Evolutionary conservation across 129 eudicot species (phyloP).

Genomic region (Flaveria robusta): DNA sequence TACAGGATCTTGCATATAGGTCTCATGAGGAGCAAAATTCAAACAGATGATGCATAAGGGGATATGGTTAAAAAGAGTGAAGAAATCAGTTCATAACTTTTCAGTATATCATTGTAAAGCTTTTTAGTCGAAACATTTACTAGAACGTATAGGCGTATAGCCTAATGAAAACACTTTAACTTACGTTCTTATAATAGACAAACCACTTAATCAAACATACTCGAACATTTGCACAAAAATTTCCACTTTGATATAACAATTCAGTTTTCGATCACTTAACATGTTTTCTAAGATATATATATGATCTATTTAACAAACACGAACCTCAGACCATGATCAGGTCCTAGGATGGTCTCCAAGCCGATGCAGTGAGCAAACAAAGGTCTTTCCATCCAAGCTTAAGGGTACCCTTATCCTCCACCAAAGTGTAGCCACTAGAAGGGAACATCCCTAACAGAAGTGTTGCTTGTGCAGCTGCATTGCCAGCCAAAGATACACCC

Average conservation of each 20-base stretch:
- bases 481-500: constrained; percentile 82
- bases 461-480: constrained; percentile 95
- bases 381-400: constrained; percentile 99
- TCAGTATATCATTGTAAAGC: too few species aligned
- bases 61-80: too few species aligned
- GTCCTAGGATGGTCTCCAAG: constrained; percentile 67
- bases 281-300: not conserved
- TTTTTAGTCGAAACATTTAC: too few species aligned
- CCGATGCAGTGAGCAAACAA: constrained; percentile 93
- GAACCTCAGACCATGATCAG: not conserved
- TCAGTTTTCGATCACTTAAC: not conserved
- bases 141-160: too few species aligned
- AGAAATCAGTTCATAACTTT: too few species aligned
- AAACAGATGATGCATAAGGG: too few species aligned
- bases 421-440: constrained; percentile 85
- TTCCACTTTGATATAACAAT: not conserved
- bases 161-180: too few species aligned
- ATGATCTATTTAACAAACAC: not conserved
- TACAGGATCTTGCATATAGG: too few species aligned
- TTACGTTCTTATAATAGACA: too few species aligned
- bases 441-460: constrained; percentile 96
- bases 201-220: too few species aligned
- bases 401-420: constrained; percentile 91
- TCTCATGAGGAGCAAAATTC: too few species aligned
- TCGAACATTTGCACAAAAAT: too few species aligned